Evolutionary conservation across 768 basidiomycete species (phyloP).

Genomic region (Rhodosporidiobolus odoratus): DNA sequence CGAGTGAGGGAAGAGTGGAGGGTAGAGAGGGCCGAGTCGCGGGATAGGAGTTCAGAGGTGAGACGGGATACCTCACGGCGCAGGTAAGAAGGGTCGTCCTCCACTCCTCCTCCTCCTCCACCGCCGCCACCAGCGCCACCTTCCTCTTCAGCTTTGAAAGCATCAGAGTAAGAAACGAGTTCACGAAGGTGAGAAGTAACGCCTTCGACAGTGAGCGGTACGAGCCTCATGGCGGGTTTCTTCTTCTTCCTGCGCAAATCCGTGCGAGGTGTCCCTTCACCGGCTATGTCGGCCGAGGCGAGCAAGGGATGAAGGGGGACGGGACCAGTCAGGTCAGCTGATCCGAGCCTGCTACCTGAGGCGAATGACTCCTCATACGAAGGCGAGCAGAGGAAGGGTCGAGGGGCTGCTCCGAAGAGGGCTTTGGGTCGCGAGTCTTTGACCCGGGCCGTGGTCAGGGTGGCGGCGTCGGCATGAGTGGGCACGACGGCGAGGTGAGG

Average conservation of each 20-base stretch:
- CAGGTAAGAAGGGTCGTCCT: constrained; percentile 3
- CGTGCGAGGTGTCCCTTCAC: background rate
- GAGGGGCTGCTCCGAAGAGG: background rate
- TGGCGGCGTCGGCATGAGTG: background rate
- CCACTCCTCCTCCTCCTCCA: too few species aligned
- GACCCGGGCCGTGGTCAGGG: too few species aligned
- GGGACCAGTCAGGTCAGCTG: too few species aligned
- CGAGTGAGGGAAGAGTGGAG: background rate
- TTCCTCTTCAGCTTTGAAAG: background rate
- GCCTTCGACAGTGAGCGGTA: background rate
- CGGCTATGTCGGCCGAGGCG: background rate
- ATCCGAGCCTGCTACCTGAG: too few species aligned
- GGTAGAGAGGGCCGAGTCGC: background rate
- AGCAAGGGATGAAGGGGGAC: too few species aligned
- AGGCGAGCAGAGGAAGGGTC: background rate
- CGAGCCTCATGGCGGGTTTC: background rate
- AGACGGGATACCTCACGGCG: constrained; percentile 10
- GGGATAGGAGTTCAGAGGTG: background rate
- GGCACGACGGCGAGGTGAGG: background rate
- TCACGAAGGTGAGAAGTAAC: background rate
- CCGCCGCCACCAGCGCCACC: too few species aligned
- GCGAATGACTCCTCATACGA: too few species aligned
- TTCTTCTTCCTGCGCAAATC: too few species aligned
- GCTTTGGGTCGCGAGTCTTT: too few species aligned
- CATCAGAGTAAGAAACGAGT: background rate